Base-by-base conservation (phyloP, 441 rosid species). In the Erysimum pusillum region DNA sequence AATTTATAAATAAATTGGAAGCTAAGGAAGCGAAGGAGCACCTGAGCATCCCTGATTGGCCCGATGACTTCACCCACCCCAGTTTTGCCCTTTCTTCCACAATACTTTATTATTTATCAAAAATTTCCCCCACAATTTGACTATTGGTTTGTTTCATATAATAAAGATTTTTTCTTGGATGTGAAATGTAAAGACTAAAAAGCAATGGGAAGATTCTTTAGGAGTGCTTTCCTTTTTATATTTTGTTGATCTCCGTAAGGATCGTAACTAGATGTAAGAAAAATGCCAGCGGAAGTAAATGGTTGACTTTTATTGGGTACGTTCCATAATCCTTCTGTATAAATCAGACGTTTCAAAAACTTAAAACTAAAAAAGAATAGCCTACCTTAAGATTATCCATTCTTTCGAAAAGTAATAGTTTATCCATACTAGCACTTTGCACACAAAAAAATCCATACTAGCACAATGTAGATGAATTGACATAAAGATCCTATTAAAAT, bases 21-120 rank as follows among this genome's bases (percentile, higher is more conserved):
- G 63, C 9, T 62, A 62, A 41, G 67, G 67, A 63, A 63, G 8
- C 52, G 20, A 62, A 62, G 0, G 41, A 34, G 18, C 44, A 15
- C 35, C 53, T 0, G 41, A 34, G 18, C 44, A 15, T 59, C 53
- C 32, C 14, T 46, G 10, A 64, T 46, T 65, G 57, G 68, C 54
- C 39, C 42, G 31, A 64, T 31, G 69, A 45, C 56, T 41, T 62
- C 67, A 41, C 28, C 51, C 18, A 20, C 12, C 15, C 39, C 48
- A 20, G 34, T 39, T 39, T 22, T 20, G 7, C 48, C 17, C 11
- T 20, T 18, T 41, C 18, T 36, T 58, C 63, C 25, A 13, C 7
- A 13, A 42, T 45, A 45, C 28, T 49, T 18, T 18, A 4, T 49
- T 18, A 9, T 0, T 10, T 18, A 9, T n/a, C 7, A n/a, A 18